Base-by-base conservation (phyloP, 1,284 basidiomycete genomes). In the Veloboletus limbatus region DNA sequence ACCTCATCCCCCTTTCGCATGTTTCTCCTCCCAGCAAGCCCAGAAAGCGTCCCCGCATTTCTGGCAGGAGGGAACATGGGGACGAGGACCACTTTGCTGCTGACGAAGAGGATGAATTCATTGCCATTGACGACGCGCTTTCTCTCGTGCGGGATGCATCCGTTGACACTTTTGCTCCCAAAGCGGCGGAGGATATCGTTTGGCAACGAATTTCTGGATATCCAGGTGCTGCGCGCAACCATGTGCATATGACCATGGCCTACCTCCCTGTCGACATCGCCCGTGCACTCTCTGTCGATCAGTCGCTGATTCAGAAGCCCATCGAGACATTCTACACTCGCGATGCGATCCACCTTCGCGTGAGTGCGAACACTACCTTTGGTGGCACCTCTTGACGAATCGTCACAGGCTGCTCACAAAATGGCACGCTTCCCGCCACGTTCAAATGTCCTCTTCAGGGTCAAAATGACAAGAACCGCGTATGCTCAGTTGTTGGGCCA, bases 401-500 rank as follows among this genome's bases (percentile, higher is more conserved):
- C 25, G 18, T 16, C 40, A 42, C 48, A 95, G 87, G 78, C 85
- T 18, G 91, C 88, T 9, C 85, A 93, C 58, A 82, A 82, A 50
- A 96, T 97, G 89, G 69, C 83, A 0, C 82, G 88, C 37, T 98
- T 98, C 64, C 81, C 90, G 3, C 92, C 94, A 3, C 69, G 77
- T 25, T 72, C 85, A 0, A 72, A 74, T 18, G 67, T 81, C 7
- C 72, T 90, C 8, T 72, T 76, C 3, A 75, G 77, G 0, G 75
- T 93, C 6, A 81, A 72, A 45, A 79, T 96, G 79, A 95, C 93
- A 2, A 78, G 92, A 33, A 87, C 91, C 1, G 88, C 92, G 0
- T 98, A 97, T 67, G 96, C 95, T 2, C 95, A 97, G 59, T 72
- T 98, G 11, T 68, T 86, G 25, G 88, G 92, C 11, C 95, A 98